phyloP scores from a whole-genome alignment of 495 filamentous ascomycete species.

The Amorphotheca resinae region DNA sequence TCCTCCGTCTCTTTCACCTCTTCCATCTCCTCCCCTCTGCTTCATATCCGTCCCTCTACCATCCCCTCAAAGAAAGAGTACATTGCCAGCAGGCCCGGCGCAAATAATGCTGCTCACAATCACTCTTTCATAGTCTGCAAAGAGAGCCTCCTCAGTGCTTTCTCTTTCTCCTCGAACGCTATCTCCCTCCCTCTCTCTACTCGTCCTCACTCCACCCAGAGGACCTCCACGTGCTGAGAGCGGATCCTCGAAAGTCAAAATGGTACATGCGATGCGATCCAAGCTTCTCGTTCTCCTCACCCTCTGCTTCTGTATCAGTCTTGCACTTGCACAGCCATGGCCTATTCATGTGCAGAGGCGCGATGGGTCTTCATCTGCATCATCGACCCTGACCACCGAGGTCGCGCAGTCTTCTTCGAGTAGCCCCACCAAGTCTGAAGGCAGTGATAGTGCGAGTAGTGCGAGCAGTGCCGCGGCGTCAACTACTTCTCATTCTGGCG shows the following conservation, averaged over 20 bases:
- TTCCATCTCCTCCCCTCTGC: too few species aligned
- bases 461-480: conserved; percentile 5
- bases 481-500: not conserved
- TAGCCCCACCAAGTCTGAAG: conserved; percentile 1
- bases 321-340: conserved; percentile 9
- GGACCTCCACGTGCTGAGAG: conserved; percentile 2
- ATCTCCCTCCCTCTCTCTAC: conserved; percentile 6
- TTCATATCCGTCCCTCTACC: too few species aligned
- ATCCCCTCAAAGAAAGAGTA: too few species aligned
- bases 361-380: conserved; percentile 9
- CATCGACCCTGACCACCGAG: conserved; percentile 5
- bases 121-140: not conserved
- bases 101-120: too few species aligned
- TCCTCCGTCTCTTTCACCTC: too few species aligned
- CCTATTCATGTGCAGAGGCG: conserved; percentile 8
- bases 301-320: conserved; percentile 16
- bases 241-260: conserved; percentile 5
- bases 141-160: not conserved
- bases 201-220: conserved; percentile 1
- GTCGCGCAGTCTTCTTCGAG: not conserved
- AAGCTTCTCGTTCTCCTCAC: conserved; percentile 10
- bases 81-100: too few species aligned
- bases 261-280: conserved; percentile 8
- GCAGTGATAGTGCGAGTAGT: not conserved
- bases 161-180: conserved; percentile 12